Conservation (phyloP, 257 asterid species). For the Solanum medicagineum region DNA sequence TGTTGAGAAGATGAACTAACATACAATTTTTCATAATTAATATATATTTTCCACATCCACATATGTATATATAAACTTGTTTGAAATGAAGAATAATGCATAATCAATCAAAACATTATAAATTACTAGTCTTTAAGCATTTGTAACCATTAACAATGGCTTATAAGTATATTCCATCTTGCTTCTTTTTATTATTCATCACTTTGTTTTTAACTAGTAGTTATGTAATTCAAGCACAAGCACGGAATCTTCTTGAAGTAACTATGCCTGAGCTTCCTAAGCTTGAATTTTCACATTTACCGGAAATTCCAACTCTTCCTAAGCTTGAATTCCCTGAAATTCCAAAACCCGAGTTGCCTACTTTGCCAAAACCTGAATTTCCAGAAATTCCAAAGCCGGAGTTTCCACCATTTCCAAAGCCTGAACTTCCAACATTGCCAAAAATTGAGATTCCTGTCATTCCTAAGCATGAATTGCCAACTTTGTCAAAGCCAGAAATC, state of each 20-base stretch:
- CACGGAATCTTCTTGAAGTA: background rate
- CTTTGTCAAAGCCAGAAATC: background rate
- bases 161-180: background rate
- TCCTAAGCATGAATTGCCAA: background rate
- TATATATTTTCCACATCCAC: background rate
- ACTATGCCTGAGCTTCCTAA: background rate
- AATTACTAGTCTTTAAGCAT: background rate
- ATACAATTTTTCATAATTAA: background rate
- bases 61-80: background rate
- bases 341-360: conserved; percentile 9
- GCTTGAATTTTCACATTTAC: background rate
- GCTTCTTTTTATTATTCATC: background rate
- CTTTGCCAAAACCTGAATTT: conserved; percentile 7
- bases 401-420: background rate
- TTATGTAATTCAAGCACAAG: background rate
- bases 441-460: background rate
- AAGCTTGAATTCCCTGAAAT: background rate
- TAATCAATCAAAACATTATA: background rate
- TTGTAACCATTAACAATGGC: background rate
- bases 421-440: background rate
- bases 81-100: background rate
- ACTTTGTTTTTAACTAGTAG: background rate
- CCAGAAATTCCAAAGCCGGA: background rate
- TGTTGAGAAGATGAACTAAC: background rate
- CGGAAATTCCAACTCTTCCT: background rate